Evolutionary conservation across 1,139 yeast species (phyloP).

Genomic region (Scheffersomyces segobiensis): DNA sequence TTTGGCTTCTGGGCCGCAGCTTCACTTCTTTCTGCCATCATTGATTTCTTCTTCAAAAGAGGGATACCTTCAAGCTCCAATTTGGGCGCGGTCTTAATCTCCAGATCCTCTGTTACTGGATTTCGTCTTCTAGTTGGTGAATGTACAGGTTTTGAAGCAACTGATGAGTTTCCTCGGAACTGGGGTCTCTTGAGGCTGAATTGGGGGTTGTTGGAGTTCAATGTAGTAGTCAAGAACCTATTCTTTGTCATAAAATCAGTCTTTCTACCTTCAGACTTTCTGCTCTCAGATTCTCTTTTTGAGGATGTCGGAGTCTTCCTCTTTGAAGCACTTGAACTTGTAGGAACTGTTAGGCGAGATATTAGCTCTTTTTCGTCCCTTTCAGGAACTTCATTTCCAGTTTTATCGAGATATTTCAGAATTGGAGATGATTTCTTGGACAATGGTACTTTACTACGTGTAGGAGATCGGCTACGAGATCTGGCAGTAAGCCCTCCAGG

Average conservation of each 20-base stretch:
- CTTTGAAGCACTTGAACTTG: slow-evolving; percentile 33
- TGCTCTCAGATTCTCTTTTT: slow-evolving; percentile 5
- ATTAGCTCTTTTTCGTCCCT: slow-evolving; percentile 14
- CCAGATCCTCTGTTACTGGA: slow-evolving; percentile 10
- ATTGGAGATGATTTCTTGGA: not conserved
- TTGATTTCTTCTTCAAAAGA: slow-evolving; percentile 29
- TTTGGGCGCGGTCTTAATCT: slow-evolving; percentile 12
- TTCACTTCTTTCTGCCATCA: slow-evolving; percentile 33
- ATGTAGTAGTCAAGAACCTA: slow-evolving; percentile 37
- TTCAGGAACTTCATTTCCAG: not conserved
- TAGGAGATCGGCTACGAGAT: not conserved
- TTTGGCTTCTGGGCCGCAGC: slow-evolving; percentile 29
- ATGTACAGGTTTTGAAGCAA: slow-evolving; percentile 1
- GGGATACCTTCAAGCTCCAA: slow-evolving; percentile 20
- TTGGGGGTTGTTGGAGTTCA: slow-evolving; percentile 27
- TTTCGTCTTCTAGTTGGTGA: slow-evolving; percentile 15
- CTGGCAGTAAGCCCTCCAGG: not conserved
- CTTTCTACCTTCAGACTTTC: slow-evolving; percentile 6
- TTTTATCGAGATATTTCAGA: not conserved
- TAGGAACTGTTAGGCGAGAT: slow-evolving; percentile 26
- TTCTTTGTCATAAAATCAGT: slow-evolving; percentile 20
- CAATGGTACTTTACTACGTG: not conserved
- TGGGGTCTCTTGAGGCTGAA: slow-evolving; percentile 13
- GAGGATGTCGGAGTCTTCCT: slow-evolving; percentile 7
- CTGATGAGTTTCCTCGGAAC: slow-evolving; percentile 4